Evolutionary conservation across 2,329 filamentous ascomycete genomes (phyloP).

Genomic region (Bipolaris cookei): DNA sequence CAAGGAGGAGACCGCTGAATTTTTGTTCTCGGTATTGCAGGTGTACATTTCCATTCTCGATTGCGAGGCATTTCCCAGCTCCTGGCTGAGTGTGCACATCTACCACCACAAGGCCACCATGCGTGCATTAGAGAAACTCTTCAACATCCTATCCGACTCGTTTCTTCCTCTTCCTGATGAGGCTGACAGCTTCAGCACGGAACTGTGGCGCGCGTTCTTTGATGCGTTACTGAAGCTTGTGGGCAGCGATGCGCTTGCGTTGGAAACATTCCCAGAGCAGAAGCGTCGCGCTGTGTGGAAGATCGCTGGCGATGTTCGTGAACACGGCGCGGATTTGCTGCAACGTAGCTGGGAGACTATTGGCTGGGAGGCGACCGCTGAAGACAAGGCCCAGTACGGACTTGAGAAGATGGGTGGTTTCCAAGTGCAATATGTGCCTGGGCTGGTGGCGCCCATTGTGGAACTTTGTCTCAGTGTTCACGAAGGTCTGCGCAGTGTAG

Average conservation of each 20-base stretch:
- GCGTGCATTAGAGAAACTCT: conserved; percentile 81
- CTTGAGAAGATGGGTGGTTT: conserved; percentile 90
- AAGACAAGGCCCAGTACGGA: conserved; percentile 79
- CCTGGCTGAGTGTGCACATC: conserved; percentile 92
- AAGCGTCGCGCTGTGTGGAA: conserved; percentile 98
- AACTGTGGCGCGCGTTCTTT: conserved; percentile 94
- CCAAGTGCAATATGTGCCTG: conserved; percentile 96
- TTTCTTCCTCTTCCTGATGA: conserved; percentile 90
- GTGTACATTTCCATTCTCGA: conserved; percentile 88
- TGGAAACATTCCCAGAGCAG: conserved; percentile 97
- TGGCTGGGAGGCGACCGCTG: conserved; percentile 87
- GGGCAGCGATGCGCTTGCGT: conserved; percentile 82
- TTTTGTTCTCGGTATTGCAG: conserved; percentile 79
- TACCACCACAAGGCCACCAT: conserved; percentile 92
- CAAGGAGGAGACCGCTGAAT: conserved; percentile 74
- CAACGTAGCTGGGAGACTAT: conserved; percentile 91
- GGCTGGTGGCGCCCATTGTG: conserved; percentile 87
- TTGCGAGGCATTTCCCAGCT: conserved; percentile 85
- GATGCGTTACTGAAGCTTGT: conserved; percentile 87
- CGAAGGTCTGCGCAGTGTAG: conserved; percentile 85
- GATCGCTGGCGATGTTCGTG: conserved; percentile 93
- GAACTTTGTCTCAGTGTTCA: conserved; percentile 95
- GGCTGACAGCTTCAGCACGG: conserved; percentile 88
- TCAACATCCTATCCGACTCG: conserved; percentile 77
- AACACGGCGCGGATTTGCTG: conserved; percentile 86